phyloP scores from a whole-genome alignment of 805 yeast genomes.

The Priceomyces haplophilus region DNA sequence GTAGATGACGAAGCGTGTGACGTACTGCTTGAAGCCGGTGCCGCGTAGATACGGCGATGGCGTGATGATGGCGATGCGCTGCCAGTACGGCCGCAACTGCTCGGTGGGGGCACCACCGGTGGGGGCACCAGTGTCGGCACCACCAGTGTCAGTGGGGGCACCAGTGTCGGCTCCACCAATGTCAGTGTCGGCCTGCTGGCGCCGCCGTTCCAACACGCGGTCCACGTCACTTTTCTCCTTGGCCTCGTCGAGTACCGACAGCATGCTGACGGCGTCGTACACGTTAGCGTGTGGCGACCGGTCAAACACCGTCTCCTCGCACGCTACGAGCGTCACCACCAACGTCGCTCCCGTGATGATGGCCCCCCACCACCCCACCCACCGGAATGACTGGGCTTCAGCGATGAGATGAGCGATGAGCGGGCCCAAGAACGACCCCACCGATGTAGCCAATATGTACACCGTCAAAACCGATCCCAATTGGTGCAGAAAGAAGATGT shows the following conservation, averaged over 20 bases:
- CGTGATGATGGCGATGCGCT: slow-evolving; percentile 48
- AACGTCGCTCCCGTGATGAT: slow-evolving; percentile 42
- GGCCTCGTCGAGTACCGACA: slow-evolving; percentile 6
- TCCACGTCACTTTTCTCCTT: slow-evolving; percentile 10
- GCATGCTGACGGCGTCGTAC: neutral
- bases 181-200: too few species aligned
- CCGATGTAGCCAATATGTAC: slow-evolving; percentile 70
- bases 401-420: slow-evolving; percentile 73
- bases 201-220: slow-evolving; percentile 13
- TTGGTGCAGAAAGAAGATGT: slow-evolving; percentile 75
- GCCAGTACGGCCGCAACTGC: slow-evolving; percentile 37
- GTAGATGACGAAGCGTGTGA: slow-evolving; percentile 47
- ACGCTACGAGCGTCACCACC: slow-evolving; percentile 51
- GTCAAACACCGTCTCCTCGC: slow-evolving; percentile 72
- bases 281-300: slow-evolving; percentile 36
- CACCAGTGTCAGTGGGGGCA: too few species aligned
- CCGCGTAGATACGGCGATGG: slow-evolving; percentile 61
- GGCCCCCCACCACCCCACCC: slow-evolving; percentile 78
- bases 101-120: too few species aligned
- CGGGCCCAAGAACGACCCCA: slow-evolving; percentile 79
- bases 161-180: slow-evolving; percentile 6
- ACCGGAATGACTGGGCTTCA: slow-evolving; percentile 59
- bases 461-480: slow-evolving; percentile 68
- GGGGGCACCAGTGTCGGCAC: too few species aligned
- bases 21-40: slow-evolving; percentile 62